phyloP scores from a whole-genome alignment of 2,329 filamentous ascomycete genomes.

The Zymoseptoria pseudotritici region DNA sequence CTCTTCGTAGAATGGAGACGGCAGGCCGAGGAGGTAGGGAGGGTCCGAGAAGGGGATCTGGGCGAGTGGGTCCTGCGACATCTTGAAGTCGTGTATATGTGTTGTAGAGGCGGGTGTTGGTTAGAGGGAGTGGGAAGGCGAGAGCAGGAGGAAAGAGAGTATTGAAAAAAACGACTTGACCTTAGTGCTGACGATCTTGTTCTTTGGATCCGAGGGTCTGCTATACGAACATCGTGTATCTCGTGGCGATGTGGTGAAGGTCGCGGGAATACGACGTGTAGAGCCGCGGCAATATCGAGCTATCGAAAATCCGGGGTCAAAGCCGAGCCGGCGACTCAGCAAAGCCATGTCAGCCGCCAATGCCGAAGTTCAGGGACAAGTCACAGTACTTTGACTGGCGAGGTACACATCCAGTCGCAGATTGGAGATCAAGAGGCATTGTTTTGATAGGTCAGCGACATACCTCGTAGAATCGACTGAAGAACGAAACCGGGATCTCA shows the following conservation, averaged over 20 bases:
- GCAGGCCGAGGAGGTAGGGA: constrained; percentile 14
- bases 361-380: background rate
- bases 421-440: background rate
- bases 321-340: background rate
- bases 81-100: constrained; percentile 1
- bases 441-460: background rate
- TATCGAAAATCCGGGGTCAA: background rate
- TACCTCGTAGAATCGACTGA: background rate
- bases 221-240: background rate
- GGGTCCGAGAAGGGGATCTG: constrained; percentile 17
- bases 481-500: background rate
- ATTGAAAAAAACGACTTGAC: background rate
- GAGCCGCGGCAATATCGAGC: background rate
- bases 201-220: background rate
- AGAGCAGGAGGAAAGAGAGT: background rate
- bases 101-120: background rate
- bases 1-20: constrained; percentile 16
- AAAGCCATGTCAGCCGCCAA: background rate
- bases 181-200: background rate
- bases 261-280: background rate
- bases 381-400: background rate
- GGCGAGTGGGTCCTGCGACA: constrained; percentile 11
- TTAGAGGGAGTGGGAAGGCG: background rate
- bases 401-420: background rate
- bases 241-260: background rate